Percentiles rank a stretch among this genome's conserved stretches.
Conservation (phyloP, 2,329 filamentous ascomycete species). For the Pseudopyrenochaeta lycopersici region DNA sequence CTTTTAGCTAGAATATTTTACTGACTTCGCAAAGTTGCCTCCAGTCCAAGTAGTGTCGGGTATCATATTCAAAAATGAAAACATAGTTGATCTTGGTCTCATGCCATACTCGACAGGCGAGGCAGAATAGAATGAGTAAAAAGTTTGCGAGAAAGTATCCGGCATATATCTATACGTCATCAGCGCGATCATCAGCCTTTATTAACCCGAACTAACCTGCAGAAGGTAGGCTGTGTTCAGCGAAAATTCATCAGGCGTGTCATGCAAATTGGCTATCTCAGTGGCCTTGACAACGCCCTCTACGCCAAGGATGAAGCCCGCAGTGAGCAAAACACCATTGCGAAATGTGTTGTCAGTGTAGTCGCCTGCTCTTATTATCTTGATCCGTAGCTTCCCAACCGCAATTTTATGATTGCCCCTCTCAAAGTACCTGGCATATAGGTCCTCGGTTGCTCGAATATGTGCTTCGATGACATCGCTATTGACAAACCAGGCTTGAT, state of each 20-base stretch:
- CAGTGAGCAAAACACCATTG: constrained; percentile 59
- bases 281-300: constrained; percentile 54
- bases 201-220: constrained; percentile 66
- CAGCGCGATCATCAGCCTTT: constrained; percentile 53
- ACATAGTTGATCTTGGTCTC: constrained; percentile 90
- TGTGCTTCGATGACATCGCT: constrained; percentile 85
- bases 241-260: constrained; percentile 27
- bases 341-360: constrained; percentile 68
- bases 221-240: constrained; percentile 64
- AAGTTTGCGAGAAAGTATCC: constrained; percentile 89
- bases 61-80: constrained; percentile 97
- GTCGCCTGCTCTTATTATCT: constrained; percentile 67
- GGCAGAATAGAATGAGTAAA: constrained; percentile 82
- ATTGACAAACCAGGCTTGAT: constrained; percentile 88
- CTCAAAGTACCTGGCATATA: constrained; percentile 96
- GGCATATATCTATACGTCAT: constrained; percentile 75
- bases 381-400: constrained; percentile 82
- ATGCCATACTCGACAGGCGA: constrained; percentile 86
- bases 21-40: constrained; percentile 78
- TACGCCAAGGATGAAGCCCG: constrained; percentile 54
- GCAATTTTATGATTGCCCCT: constrained; percentile 92
- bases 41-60: constrained; percentile 87
- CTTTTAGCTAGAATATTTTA: background rate
- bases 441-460: constrained; percentile 82
- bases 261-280: constrained; percentile 32